These are phyloP conservation scores for Penicillium crystallinum DNA, from an alignment of 495 filamentous ascomycete species.

Conservation along the genomic window DNA sequence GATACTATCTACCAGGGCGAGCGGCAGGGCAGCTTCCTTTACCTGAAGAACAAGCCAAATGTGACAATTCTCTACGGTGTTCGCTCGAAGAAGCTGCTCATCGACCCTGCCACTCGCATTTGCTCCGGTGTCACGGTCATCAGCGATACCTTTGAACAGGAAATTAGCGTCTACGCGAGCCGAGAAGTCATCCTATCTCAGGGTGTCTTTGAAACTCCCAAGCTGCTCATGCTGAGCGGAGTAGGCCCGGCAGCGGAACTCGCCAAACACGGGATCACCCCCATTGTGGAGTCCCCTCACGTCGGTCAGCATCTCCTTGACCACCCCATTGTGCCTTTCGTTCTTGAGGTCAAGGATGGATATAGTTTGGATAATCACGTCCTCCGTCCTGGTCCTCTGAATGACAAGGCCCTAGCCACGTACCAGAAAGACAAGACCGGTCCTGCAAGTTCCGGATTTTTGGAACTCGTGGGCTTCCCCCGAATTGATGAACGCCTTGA, in stretches of 20 bases:
- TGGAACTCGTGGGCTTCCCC: constrained; percentile 53
- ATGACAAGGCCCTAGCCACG: constrained; percentile 39
- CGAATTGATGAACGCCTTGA: constrained; percentile 50
- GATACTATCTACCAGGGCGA: constrained; percentile 55
- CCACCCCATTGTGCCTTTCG: constrained; percentile 51
- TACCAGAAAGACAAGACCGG: constrained; percentile 48
- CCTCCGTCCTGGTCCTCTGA: constrained; percentile 43
- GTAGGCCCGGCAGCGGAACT: constrained; percentile 43
- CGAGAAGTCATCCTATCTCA: constrained; percentile 43
- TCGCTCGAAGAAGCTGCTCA: constrained; percentile 49
- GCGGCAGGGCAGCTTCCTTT: constrained; percentile 49
- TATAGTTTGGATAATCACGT: constrained; percentile 49
- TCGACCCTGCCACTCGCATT: constrained; percentile 35
- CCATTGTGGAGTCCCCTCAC: constrained; percentile 40
- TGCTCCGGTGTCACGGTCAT: constrained; percentile 48
- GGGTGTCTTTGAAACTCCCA: constrained; percentile 43
- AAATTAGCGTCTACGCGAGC: constrained; percentile 31
- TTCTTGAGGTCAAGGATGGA: constrained; percentile 52
- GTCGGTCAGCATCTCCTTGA: constrained; percentile 58
- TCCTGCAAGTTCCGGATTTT: constrained; percentile 45
- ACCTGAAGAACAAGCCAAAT: constrained; percentile 51
- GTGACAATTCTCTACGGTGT: constrained; percentile 46
- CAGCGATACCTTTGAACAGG: constrained; percentile 18
- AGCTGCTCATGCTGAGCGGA: constrained; percentile 46
- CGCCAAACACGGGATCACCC: constrained; percentile 41